Base-by-base conservation (phyloP, 306 rosid species). In the Herpetospermum pedunculosum region DNA sequence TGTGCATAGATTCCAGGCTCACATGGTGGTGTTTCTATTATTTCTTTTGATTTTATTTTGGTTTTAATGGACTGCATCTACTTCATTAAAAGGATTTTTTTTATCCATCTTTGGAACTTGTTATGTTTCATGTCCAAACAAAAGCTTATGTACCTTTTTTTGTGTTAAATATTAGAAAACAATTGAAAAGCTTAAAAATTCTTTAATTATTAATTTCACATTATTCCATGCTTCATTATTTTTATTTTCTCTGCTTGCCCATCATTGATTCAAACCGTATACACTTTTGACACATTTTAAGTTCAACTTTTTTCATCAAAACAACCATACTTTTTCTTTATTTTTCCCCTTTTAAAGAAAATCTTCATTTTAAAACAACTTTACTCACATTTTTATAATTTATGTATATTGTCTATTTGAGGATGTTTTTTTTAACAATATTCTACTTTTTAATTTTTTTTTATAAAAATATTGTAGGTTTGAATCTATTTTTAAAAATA, bases 1-100 rank as follows among this genome's bases (percentile, higher is more conserved):
- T 79, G 73, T 72, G 76, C 73, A 59, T 77, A 87, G 96, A 92
- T 87, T 89, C 96, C 80, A 80, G 30, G 64, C 75, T 84, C 96
- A 92, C 97, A 89, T 92, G 97, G 87, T 38, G 59, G 28, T 49
- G 28, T 49, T 84, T 71, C 83, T 10, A 85, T 83, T 79, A 63
- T 83, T 75, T 30, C 71, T 77, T 79, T 40, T 83, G n/a, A n/a
- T n/a, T 77, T 82, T 73, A 76, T 82, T 82, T 80, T 80, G 65
- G 72, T 74, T 37, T 38, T 32, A 15, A 13, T 76, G 38, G 19
- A 58, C 4, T 26, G 38, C 38, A 29, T 58, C 18, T 29, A 21
- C 15, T 38, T 38, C 8, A 35, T 9, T 60, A 7, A 34, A 34
- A 2, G 12, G 16, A 15, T 64, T 64, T 64, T 35, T 64, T 55